Conservation (phyloP, 108 stramenopile species). For the Nitzschia sp. region DNA sequence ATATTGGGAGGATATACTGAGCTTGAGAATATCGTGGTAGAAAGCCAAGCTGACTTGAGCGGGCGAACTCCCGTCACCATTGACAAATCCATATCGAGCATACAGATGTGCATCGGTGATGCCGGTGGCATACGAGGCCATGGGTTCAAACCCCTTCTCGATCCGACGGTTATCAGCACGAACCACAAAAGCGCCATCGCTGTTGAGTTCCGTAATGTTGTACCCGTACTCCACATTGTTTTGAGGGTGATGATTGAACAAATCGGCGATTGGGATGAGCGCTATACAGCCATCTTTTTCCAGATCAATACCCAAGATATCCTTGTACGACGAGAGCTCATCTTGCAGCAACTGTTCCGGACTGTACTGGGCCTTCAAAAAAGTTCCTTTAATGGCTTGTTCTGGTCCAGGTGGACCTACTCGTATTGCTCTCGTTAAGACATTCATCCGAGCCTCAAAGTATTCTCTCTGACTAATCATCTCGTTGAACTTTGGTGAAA, state of each 20-base stretch:
- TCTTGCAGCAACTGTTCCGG: constrained; percentile 34
- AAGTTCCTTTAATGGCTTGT: constrained; percentile 34
- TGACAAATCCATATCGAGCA: constrained; percentile 81
- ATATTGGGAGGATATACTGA: constrained; percentile 50
- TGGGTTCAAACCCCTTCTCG: constrained; percentile 45
- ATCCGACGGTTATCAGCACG: constrained; percentile 30
- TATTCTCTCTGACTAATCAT: constrained; percentile 53
- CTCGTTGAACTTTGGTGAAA: constrained; percentile 45
- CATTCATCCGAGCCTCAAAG: constrained; percentile 61
- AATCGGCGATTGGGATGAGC: constrained; percentile 80
- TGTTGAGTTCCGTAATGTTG: constrained; percentile 28
- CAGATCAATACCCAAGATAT: constrained; percentile 38
- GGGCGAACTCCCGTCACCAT: constrained; percentile 74
- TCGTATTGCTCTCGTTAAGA: constrained; percentile 57
- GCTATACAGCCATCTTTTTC: constrained; percentile 41
- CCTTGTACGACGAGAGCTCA: constrained; percentile 55
- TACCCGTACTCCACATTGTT: constrained; percentile 67
- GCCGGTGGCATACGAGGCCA: constrained; percentile 59
- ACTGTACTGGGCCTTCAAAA: constrained; percentile 21
- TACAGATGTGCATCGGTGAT: constrained; percentile 73
- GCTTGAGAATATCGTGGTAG: constrained; percentile 32
- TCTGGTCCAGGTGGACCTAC: constrained; percentile 29
- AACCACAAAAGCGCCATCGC: constrained; percentile 44
- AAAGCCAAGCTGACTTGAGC: constrained; percentile 61
- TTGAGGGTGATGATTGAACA: constrained; percentile 80